Base-by-base conservation (phyloP, 2,329 filamentous ascomycete genomes). In the Reticulascus tulasneorum region DNA sequence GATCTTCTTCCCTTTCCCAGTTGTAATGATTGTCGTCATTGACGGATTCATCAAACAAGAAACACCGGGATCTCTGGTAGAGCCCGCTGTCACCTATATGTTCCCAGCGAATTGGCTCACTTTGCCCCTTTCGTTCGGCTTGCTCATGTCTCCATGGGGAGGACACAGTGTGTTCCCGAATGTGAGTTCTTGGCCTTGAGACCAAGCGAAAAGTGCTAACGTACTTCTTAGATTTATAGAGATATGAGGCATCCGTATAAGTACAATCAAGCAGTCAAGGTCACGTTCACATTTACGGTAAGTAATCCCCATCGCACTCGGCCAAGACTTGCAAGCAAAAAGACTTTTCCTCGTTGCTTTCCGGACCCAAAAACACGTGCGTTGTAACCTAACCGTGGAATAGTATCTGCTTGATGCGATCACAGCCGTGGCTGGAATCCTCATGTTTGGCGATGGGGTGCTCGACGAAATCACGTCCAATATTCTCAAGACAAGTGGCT, bases 361-460 rank as follows among this genome's bases (percentile, higher is more conserved):
- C 13, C 16, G 6, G 11, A 32, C 29, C 19, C 19, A 22, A n/a
- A 15, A 15, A 12, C 9, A 22, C 20, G 21, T 33, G 18, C 33
- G 28, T 6, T 22, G 23, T n/a, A 25, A 9, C 35, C 45, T 51
- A 37, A 51, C 29, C 7, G 6, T 7, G 12, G 23, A 12, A 22
- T 37, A 85, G 79, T 91, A 87, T 57, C 55, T 86, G 15, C 74
- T 97, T 10, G 91, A 97, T 58, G 73, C 83, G 18, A 75, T 80
- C 29, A 89, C 94, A 55, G 90, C 88, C 18, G 75, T 93, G 28
- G 77, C 86, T 9, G 91, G 93, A 24, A 76, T 93, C 39, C 73
- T 96, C 46, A 97, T 98, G 91, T 98, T 96, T 59, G 91, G 91
- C 42, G 86, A 94, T 48, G 74, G 68, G n/a, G 86, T 95, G 35